These are phyloP conservation scores for Dactylonectria estremocensis DNA, from an alignment of 2,329 filamentous ascomycete genomes.

Conservation along the genomic window DNA sequence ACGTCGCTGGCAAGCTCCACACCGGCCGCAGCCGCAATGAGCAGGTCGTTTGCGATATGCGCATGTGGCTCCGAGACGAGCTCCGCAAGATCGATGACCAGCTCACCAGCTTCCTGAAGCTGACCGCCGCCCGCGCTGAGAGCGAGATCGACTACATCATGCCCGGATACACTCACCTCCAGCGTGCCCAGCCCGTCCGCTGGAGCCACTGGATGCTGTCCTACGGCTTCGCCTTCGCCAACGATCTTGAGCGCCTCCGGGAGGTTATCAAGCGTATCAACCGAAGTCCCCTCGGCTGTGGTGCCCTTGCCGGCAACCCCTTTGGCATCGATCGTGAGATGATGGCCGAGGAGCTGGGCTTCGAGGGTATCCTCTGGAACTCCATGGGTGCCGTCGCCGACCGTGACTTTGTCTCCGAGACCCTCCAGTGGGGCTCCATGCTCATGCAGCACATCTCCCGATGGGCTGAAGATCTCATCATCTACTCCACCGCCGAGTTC, in stretches of 20 bases:
- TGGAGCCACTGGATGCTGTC: constrained; percentile 89
- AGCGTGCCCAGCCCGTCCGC: constrained; percentile 84
- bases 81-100: constrained; percentile 44
- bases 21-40: constrained; percentile 80
- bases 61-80: constrained; percentile 69
- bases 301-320: constrained; percentile 85
- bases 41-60: constrained; percentile 81
- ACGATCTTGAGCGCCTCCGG: constrained; percentile 83
- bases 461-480: constrained; percentile 89
- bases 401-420: constrained; percentile 87
- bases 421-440: constrained; percentile 83
- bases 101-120: constrained; percentile 45
- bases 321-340: constrained; percentile 86
- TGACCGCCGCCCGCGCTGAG: constrained; percentile 49
- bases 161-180: constrained; percentile 91
- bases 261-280: constrained; percentile 84
- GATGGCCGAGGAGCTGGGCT: constrained; percentile 86
- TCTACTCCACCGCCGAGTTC: constrained; percentile 85
- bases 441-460: constrained; percentile 86
- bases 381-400: constrained; percentile 83
- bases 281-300: constrained; percentile 78
- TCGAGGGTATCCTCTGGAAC: constrained; percentile 82
- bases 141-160: constrained; percentile 75
- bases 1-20: constrained; percentile 80
- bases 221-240: constrained; percentile 79